phyloP scores from a whole-genome alignment of 371 early-diverging fungal species.

The Rhizopus stolonifer region DNA sequence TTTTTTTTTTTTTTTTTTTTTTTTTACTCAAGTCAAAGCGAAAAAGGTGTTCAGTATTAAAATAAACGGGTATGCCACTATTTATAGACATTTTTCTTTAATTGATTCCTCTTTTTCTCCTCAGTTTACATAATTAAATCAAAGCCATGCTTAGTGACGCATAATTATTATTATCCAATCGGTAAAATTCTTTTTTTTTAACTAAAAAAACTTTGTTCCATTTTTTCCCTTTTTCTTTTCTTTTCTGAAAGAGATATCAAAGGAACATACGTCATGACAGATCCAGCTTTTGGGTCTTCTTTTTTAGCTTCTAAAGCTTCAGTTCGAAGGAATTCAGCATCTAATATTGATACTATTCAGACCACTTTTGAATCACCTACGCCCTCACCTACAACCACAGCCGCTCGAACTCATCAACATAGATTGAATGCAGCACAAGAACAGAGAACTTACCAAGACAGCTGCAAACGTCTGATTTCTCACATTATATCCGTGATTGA shows the following conservation, averaged over 20 bases:
- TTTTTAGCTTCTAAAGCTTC: slow-evolving; percentile 13
- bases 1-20: too few relatives aligned
- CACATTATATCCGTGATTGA: slow-evolving; percentile 57
- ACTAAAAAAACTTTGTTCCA: background rate
- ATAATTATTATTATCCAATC: background rate
- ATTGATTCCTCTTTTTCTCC: too few relatives aligned
- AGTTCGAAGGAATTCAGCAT: slow-evolving; percentile 39
- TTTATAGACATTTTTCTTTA: too few relatives aligned
- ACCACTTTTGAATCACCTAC: slow-evolving; percentile 14
- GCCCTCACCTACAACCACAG: slow-evolving; percentile 20
- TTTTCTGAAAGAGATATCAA: background rate
- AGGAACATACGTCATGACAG: background rate
- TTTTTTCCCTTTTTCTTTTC: background rate
- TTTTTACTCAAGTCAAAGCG: too few relatives aligned
- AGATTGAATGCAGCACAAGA: slow-evolving; percentile 51
- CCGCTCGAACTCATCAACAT: slow-evolving; percentile 40
- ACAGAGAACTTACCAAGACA: slow-evolving; percentile 70
- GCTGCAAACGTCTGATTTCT: slow-evolving; percentile 65
- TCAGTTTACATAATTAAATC: too few relatives aligned
- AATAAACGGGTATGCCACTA: too few relatives aligned
- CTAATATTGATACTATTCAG: slow-evolving; percentile 26
- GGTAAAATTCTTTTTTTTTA: slow-evolving; percentile 1
- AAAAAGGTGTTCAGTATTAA: too few relatives aligned
- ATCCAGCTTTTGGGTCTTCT: slow-evolving; percentile 7
- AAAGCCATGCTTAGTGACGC: background rate